Base-by-base conservation (phyloP, 495 filamentous ascomycete genomes). In the Bryoglossum gracile region DNA sequence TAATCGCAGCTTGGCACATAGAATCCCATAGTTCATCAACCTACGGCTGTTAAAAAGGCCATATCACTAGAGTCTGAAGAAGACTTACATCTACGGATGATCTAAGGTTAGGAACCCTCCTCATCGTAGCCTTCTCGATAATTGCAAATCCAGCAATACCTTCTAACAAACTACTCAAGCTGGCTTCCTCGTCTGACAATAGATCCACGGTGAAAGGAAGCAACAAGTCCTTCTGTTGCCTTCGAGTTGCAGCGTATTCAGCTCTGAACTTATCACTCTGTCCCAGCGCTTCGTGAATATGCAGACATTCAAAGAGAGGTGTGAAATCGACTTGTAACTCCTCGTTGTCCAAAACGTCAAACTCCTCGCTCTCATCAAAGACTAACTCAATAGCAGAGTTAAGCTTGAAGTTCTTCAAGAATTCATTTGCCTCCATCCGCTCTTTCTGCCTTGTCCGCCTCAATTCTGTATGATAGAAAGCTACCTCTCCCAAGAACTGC, bases 21-120 rank as follows among this genome's bases (percentile, higher is more conserved):
- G 90, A 95, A 60, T 96, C 90, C 92, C 92, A 99, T 4, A 99
- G 74, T 62, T 95, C 90, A 59, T 97, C 91, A 41, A 95, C 85
- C 86, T 91, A 51, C 25, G 22, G 47, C 24, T 24, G 47, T 73
- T 35, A 72, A 65, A 16, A 42, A 24, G 6, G 13, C 6, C 13
- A 19, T 21, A 36, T 16, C 18, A 37, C 5, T 2, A 24, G 8
- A 25, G 25, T 17, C 28, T 17, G 10, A n/a, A 23, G 16, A 32
- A 13, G 25, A 65, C 77, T 62, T 65, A 94, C 90, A 73, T 97
- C 92, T 46, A 84, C 76, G 11, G 77, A 68, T n/a, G 89, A 87
- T 42, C 92, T 75, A 35, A 97, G 71, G 48, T 86, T 83, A 2
- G 86, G 83, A 1, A 82, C 83, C 54, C 85, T 86, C 58, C 79